These are phyloP conservation scores for Akanthomyces uredinophilus DNA, from an alignment of 2,329 filamentous ascomycete genomes.

Conservation along the genomic window DNA sequence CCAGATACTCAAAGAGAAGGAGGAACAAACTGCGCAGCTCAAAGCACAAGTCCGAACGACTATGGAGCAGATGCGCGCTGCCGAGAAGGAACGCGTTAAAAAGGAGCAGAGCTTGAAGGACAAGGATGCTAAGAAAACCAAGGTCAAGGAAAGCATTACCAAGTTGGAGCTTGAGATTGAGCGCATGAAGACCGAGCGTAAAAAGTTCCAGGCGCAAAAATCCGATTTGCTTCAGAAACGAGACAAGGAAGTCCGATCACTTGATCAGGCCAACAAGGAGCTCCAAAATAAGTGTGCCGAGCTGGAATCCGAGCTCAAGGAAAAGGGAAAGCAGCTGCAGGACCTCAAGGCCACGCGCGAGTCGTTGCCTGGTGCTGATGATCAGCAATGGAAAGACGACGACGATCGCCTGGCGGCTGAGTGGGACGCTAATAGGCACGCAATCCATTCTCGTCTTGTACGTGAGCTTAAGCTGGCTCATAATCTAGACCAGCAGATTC, in stretches of 20 bases:
- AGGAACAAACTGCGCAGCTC: constrained; percentile 80
- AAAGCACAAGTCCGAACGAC: constrained; percentile 75
- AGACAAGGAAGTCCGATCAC: constrained; percentile 45
- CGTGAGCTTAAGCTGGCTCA: constrained; percentile 43
- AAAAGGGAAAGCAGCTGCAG: constrained; percentile 63
- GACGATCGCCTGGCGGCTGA: constrained; percentile 49
- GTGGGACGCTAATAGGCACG: constrained; percentile 50
- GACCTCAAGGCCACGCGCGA: constrained; percentile 67
- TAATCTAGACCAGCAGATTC: constrained; percentile 42
- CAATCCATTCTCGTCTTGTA: constrained; percentile 46
- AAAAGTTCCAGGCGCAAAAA: constrained; percentile 50
- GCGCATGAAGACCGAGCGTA: constrained; percentile 52
- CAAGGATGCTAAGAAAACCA: constrained; percentile 62
- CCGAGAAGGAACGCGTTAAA: constrained; percentile 72
- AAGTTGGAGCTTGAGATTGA: constrained; percentile 62
- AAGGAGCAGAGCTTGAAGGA: constrained; percentile 68
- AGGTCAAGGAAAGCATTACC: constrained; percentile 63
- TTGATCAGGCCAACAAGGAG: constrained; percentile 51
- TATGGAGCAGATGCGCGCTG: constrained; percentile 74
- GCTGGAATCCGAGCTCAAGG: constrained; percentile 68
- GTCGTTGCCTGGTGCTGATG: constrained; percentile 56
- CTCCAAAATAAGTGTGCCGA: constrained; percentile 60
- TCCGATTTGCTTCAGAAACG: constrained; percentile 45
- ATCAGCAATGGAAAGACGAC: constrained; percentile 49
- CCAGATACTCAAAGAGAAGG: constrained; percentile 78